Evolutionary conservation across 2,329 filamentous ascomycete genomes (phyloP).

Genomic region (Diaporthe capsici): DNA sequence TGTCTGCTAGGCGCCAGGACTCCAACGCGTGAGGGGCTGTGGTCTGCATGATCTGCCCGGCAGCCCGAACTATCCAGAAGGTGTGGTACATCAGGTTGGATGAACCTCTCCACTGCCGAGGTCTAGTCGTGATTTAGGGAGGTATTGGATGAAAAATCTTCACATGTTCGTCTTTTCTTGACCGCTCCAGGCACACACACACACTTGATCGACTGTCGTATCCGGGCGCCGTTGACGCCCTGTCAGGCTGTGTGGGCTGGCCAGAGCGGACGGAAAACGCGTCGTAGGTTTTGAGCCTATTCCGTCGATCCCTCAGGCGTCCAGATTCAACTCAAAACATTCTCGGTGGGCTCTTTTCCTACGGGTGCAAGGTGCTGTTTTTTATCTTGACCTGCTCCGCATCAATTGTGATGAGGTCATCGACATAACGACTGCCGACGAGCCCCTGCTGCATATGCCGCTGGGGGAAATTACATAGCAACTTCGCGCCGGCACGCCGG

Average conservation of each 20-base stretch:
- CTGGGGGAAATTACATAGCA: not conserved
- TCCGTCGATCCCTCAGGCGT: not conserved
- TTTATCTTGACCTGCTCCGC: not conserved
- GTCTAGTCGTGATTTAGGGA: not conserved
- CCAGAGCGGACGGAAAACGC: not conserved
- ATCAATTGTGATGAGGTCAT: not conserved
- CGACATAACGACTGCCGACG: not conserved
- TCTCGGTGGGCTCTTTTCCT: not conserved
- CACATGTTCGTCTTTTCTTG: constrained; percentile 1
- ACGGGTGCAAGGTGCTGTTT: not conserved
- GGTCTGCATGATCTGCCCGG: constrained; percentile 5
- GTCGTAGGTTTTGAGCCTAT: not conserved
- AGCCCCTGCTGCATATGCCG: constrained; percentile 26
- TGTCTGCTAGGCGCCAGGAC: constrained; percentile 8
- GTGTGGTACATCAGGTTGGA: constrained; percentile 16
- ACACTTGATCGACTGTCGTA: constrained; percentile 5
- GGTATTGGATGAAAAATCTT: constrained; percentile 2
- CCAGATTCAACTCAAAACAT: not conserved
- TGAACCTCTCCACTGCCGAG: constrained; percentile 25
- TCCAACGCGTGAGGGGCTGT: constrained; percentile 9
- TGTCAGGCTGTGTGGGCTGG: not conserved
- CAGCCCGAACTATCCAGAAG: not conserved
- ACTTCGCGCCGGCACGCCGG: constrained; percentile 10
- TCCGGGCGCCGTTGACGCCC: not conserved
- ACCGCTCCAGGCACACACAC: constrained; percentile 13